Conservation (phyloP, 495 filamentous ascomycete species). For the Aspergillus sclerotiicarbonarius region DNA sequence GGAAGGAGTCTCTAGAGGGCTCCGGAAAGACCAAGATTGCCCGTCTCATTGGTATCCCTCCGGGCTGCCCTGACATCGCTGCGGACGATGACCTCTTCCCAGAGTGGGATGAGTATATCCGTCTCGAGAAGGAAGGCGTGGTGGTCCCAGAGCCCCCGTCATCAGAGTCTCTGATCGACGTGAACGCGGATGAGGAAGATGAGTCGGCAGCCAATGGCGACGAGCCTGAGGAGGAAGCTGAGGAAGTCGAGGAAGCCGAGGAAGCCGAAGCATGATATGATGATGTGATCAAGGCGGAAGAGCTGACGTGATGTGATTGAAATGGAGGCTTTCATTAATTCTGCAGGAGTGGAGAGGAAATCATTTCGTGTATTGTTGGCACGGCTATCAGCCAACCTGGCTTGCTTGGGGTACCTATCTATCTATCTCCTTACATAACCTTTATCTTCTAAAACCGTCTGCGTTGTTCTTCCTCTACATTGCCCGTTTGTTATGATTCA, state of each 20-base stretch:
- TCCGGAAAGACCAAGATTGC: constrained; percentile 77
- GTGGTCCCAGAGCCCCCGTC: constrained; percentile 36
- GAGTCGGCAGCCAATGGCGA: constrained; percentile 30
- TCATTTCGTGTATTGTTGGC: constrained; percentile 1
- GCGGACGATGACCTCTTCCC: constrained; percentile 92
- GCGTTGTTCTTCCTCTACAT: not conserved
- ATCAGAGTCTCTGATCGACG: constrained; percentile 49
- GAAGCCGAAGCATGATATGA: not conserved
- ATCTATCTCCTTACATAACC: not conserved
- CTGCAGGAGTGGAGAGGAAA: not conserved
- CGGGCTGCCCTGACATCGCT: constrained; percentile 44
- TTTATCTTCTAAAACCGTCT: not conserved
- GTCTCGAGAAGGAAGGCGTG: constrained; percentile 68
- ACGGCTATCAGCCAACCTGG: not conserved
- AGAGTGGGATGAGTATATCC: constrained; percentile 89
- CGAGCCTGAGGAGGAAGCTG: constrained; percentile 11
- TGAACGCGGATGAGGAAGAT: constrained; percentile 38
- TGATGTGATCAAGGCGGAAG: not conserved
- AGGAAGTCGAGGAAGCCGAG: not conserved
- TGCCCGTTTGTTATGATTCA: not conserved
- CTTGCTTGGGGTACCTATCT: not conserved
- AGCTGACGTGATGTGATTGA: not conserved
- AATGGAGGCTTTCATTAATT: not conserved
- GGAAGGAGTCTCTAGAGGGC: constrained; percentile 80
- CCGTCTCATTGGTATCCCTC: constrained; percentile 79